phyloP scores from a whole-genome alignment of 2,329 filamentous ascomycete species.

The Lizonia empirigonia region DNA sequence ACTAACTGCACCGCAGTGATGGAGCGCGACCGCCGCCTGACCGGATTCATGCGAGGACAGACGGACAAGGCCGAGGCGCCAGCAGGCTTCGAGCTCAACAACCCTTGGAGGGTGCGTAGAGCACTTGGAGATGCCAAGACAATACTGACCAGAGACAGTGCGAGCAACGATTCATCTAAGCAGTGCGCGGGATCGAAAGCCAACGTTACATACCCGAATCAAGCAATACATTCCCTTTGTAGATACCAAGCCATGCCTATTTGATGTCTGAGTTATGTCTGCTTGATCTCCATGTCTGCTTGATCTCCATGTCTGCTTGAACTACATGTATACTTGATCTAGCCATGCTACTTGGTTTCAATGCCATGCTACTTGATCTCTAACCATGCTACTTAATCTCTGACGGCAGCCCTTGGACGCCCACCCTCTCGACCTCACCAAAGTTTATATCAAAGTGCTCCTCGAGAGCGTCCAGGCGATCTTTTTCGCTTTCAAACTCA shows the following conservation, averaged over 20 bases:
- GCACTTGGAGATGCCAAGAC: neutral
- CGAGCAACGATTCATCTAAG: constrained; percentile 47
- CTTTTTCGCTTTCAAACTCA: constrained; percentile 51
- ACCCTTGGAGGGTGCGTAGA: constrained; percentile 67
- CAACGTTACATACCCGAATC: constrained; percentile 22
- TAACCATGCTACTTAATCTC: constrained; percentile 45
- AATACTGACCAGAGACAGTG: constrained; percentile 41
- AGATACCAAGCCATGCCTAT: constrained; percentile 11
- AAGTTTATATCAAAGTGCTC: constrained; percentile 54
- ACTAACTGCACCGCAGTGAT: constrained; percentile 60
- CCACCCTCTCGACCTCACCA: constrained; percentile 43
- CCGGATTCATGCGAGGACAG: constrained; percentile 65
- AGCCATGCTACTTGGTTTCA: too few species aligned
- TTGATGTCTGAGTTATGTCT: too few species aligned
- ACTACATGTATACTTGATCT: too few species aligned
- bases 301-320: too few species aligned
- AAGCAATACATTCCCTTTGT: constrained; percentile 21
- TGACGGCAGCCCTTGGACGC: constrained; percentile 45
- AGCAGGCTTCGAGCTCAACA: constrained; percentile 68
- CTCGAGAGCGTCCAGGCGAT: constrained; percentile 52
- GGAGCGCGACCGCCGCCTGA: constrained; percentile 68
- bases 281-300: too few species aligned
- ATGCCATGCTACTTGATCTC: too few species aligned
- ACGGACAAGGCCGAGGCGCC: constrained; percentile 64
- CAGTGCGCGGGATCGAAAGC: constrained; percentile 15